Evolutionary conservation across 352 stramenopile species (phyloP).

Genomic region (Plasmopara halstedii): DNA sequence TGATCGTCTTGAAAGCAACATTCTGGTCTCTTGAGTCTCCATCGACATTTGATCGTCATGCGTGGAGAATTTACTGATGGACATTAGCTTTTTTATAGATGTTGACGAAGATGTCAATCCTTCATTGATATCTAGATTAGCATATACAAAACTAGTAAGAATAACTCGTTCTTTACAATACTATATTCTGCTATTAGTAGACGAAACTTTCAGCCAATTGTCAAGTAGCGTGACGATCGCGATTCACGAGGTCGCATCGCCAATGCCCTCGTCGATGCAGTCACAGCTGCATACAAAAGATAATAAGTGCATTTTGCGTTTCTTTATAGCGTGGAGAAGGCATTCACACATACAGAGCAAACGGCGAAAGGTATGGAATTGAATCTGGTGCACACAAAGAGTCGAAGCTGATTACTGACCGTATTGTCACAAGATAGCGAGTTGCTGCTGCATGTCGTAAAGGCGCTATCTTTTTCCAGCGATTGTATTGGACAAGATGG

Average conservation of each 20-base stretch:
- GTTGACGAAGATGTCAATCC: too few species aligned
- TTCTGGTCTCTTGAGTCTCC: conserved; percentile 3
- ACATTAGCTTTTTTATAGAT: too few species aligned
- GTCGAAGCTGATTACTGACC: background rate
- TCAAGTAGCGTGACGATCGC: background rate
- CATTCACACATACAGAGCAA: conserved; percentile 4
- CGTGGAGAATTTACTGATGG: conserved; percentile 13
- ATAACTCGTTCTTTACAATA: too few species aligned
- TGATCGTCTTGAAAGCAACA: background rate
- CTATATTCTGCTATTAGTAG: background rate
- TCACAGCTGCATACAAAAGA: conserved; percentile 21
- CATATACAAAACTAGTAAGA: too few species aligned
- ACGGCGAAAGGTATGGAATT: background rate
- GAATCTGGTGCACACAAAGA: background rate
- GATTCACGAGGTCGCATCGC: background rate
- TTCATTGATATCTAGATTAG: too few species aligned
- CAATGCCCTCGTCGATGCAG: background rate
- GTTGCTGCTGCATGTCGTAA: conserved; percentile 36
- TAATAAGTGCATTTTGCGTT: conserved; percentile 19
- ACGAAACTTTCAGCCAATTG: conserved; percentile 9
- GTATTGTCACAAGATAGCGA: conserved; percentile 14
- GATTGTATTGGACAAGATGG: conserved; percentile 32
- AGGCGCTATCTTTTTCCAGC: conserved; percentile 33
- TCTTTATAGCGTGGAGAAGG: conserved; percentile 26
- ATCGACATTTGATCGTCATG: conserved; percentile 11